Conservation (phyloP, 2,329 filamentous ascomycete genomes). For the Nigrospora oryzae region DNA sequence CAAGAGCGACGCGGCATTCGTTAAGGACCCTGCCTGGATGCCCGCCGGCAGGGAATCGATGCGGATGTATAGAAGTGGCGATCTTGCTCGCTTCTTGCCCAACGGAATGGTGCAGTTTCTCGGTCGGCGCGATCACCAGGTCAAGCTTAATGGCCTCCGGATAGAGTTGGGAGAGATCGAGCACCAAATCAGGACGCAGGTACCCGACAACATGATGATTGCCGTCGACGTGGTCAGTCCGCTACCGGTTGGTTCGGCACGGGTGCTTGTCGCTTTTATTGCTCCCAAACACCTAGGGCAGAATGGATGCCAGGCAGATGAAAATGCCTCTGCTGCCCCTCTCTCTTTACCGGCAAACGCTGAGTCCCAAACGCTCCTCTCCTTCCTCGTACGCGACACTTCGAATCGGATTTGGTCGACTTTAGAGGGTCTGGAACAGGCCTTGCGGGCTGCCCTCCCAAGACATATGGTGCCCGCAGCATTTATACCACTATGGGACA, state of each 20-base stretch:
- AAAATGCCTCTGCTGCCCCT: no score
- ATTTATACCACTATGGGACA: conserved; percentile 2
- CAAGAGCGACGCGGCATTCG: conserved; percentile 6
- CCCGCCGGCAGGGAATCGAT: neutral
- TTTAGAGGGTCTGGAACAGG: neutral
- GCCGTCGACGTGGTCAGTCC: conserved; percentile 2
- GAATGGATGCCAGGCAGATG: no score
- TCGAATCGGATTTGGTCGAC: no score
- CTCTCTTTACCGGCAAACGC: no score
- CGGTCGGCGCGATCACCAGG: conserved; percentile 38
- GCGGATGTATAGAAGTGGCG: conserved; percentile 24
- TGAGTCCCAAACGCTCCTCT: no score
- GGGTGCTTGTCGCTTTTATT: neutral
- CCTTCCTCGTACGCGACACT: no score
- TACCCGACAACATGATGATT: neutral
- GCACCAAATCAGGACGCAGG: neutral
- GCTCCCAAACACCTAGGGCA: neutral
- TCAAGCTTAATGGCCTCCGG: conserved; percentile 40
- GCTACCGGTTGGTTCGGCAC: neutral
- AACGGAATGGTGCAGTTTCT: conserved; percentile 22
- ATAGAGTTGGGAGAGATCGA: conserved; percentile 37
- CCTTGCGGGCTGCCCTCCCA: neutral
- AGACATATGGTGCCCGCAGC: conserved; percentile 4
- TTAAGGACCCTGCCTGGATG: conserved; percentile 1
- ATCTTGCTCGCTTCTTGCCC: conserved; percentile 19